These are phyloP conservation scores for Porcisia deanei DNA, from an alignment of 208 protist species.

Conservation along the genomic window DNA sequence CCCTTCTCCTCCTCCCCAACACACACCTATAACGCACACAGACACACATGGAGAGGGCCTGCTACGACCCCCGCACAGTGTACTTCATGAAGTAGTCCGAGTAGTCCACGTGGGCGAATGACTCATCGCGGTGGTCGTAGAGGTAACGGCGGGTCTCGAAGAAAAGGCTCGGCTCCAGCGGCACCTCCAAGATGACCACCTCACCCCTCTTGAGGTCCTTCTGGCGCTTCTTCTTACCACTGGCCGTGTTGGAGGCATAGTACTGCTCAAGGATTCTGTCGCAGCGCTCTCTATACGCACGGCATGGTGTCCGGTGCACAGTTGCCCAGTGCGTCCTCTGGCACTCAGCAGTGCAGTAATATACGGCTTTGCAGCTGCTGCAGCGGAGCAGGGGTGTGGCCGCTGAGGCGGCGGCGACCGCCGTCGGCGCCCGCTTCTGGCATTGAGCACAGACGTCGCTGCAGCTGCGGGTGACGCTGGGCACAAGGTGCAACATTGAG, in stretches of 20 bases:
- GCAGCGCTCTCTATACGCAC: constrained; percentile 53
- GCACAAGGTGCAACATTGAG: constrained; percentile 68
- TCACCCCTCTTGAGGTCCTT: constrained; percentile 31
- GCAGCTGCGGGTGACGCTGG: constrained; percentile 55
- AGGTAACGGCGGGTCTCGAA: constrained; percentile 73
- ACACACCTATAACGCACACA: not conserved
- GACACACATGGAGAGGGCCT: not conserved
- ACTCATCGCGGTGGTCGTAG: constrained; percentile 68
- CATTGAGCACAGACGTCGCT: constrained; percentile 61
- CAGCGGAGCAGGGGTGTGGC: constrained; percentile 53
- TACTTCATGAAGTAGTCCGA: constrained; percentile 87
- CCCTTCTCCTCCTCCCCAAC: not conserved
- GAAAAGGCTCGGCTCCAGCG: constrained; percentile 71
- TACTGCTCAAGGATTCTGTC: constrained; percentile 54
- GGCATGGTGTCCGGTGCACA: constrained; percentile 60
- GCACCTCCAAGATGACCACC: constrained; percentile 63
- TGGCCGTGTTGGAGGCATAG: constrained; percentile 40
- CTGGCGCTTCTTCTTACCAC: constrained; percentile 12
- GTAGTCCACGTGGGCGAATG: constrained; percentile 60
- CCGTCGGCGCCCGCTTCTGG: constrained; percentile 18
- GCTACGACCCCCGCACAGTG: constrained; percentile 52
- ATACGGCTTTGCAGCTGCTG: constrained; percentile 79
- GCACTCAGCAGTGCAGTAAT: constrained; percentile 76
- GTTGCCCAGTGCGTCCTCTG: constrained; percentile 67
- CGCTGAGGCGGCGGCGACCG: constrained; percentile 1